phyloP scores from a whole-genome alignment of 2,329 filamentous ascomycete genomes.

The Lasiodiplodia theobromae region DNA sequence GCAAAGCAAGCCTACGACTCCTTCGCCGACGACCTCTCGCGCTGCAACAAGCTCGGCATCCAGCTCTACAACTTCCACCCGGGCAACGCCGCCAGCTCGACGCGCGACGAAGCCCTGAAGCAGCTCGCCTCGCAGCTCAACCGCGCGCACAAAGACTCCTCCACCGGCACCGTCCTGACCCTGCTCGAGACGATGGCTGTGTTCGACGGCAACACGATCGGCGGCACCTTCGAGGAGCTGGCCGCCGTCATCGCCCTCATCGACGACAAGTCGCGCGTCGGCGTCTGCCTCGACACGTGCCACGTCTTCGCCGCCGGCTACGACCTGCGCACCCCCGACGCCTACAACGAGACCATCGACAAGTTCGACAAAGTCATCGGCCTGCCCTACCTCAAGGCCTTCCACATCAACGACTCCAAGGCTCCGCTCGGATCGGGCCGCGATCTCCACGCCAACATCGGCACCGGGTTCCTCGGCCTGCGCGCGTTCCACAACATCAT shows the following conservation, averaged over 20 bases:
- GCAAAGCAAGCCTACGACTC: constrained; percentile 83
- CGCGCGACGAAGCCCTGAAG: constrained; percentile 72
- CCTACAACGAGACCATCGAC: constrained; percentile 75
- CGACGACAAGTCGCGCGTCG: constrained; percentile 81
- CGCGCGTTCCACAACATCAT: constrained; percentile 90
- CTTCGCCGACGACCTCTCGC: constrained; percentile 86
- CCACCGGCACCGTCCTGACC: constrained; percentile 76
- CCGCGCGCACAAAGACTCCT: constrained; percentile 72
- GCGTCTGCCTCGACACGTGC: constrained; percentile 96
- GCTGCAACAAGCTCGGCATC: constrained; percentile 88
- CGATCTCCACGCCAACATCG: constrained; percentile 95
- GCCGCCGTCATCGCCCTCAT: constrained; percentile 82
- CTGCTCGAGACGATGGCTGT: constrained; percentile 97
- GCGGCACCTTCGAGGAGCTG: constrained; percentile 84
- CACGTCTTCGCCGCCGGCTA: constrained; percentile 95
- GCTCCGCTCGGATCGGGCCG: constrained; percentile 81
- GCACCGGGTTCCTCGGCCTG: constrained; percentile 90
- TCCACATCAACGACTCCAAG: constrained; percentile 97
- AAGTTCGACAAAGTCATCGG: constrained; percentile 83
- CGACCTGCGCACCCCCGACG: constrained; percentile 77
- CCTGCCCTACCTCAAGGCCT: constrained; percentile 77
- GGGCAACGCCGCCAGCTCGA: constrained; percentile 74
- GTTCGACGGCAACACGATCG: constrained; percentile 79
- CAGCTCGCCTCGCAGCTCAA: constrained; percentile 86
- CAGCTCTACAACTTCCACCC: constrained; percentile 98